These are phyloP conservation scores for Lasiosphaeris hirsuta DNA, from an alignment of 495 filamentous ascomycete species.

Conservation along the genomic window DNA sequence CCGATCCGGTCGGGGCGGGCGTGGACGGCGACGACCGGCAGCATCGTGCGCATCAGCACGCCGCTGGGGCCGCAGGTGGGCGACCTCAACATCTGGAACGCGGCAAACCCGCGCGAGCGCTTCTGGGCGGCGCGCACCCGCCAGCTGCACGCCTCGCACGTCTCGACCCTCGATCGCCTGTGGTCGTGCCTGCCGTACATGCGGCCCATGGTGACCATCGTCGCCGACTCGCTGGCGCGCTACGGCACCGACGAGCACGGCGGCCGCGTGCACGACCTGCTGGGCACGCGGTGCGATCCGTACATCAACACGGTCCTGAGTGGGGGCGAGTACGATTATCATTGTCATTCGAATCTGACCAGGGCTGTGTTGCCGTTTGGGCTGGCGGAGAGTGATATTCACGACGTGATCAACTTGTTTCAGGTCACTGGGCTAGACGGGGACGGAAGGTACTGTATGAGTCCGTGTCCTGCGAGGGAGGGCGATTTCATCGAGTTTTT, in stretches of 20 bases:
- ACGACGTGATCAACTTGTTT: conserved; percentile 80
- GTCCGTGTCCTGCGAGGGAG: conserved; percentile 59
- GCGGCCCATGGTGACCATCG: conserved; percentile 68
- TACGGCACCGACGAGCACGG: conserved; percentile 51
- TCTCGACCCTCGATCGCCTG: conserved; percentile 64
- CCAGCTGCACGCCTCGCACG: conserved; percentile 72
- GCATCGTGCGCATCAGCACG: conserved; percentile 67
- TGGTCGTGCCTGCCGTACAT: conserved; percentile 77
- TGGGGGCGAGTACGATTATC: conserved; percentile 68
- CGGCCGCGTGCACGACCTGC: conserved; percentile 66
- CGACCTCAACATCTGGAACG: conserved; percentile 79
- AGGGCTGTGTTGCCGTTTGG: conserved; percentile 66
- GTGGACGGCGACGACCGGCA: conserved; percentile 59
- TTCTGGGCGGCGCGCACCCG: conserved; percentile 78
- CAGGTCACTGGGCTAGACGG: conserved; percentile 73
- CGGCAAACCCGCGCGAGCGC: conserved; percentile 68
- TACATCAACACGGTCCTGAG: conserved; percentile 70
- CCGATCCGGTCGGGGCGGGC: conserved; percentile 59
- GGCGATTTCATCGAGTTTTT: conserved; percentile 75
- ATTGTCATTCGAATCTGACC: conserved; percentile 78
- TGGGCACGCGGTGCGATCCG: conserved; percentile 75
- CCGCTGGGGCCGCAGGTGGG: conserved; percentile 75
- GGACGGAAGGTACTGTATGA: conserved; percentile 75
- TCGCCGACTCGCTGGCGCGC: conserved; percentile 61
- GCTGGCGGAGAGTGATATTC: conserved; percentile 67